Conservation (phyloP, 768 basidiomycete species). For the Tulasnella calospora region DNA sequence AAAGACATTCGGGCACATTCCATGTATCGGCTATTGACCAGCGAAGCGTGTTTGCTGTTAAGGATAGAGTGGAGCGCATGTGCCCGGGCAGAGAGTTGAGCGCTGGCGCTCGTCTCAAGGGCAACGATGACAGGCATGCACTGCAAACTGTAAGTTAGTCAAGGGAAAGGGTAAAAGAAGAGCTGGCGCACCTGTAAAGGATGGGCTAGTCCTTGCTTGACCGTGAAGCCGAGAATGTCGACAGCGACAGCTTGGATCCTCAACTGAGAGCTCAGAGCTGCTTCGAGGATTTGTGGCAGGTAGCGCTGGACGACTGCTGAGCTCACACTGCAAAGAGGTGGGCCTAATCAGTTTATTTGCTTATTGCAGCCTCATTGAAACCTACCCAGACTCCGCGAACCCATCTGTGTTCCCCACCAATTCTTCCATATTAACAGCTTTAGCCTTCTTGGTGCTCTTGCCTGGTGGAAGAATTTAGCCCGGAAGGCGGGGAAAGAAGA, state of each 20-base stretch:
- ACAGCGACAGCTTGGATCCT: conserved; percentile 78
- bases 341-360: not conserved
- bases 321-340: conserved; percentile 58
- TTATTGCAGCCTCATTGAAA: not conserved
- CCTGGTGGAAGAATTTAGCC: conserved; percentile 16
- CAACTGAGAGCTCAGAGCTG: conserved; percentile 64
- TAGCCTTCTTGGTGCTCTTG: conserved; percentile 40
- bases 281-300: conserved; percentile 70
- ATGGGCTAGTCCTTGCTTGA: conserved; percentile 93
- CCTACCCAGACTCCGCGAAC: conserved; percentile 95
- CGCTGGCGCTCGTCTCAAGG: conserved; percentile 76
- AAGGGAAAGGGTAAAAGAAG: conserved; percentile 4
- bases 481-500: not conserved
- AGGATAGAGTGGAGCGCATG: conserved; percentile 73
- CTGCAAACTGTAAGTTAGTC: conserved; percentile 38
- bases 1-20: conserved; percentile 77
- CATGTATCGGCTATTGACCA: conserved; percentile 80
- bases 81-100: conserved; percentile 63
- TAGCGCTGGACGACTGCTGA: conserved; percentile 95
- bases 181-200: conserved; percentile 66
- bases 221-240: conserved; percentile 86
- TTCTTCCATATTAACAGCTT: conserved; percentile 80
- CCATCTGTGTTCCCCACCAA: conserved; percentile 92
- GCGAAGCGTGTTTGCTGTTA: conserved; percentile 81
- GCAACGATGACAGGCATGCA: conserved; percentile 90